Percentiles rank a stretch among this genome's conserved stretches.
Conservation (phyloP, 208 protist genomes). For the Trypanosoma congolense region DNA sequence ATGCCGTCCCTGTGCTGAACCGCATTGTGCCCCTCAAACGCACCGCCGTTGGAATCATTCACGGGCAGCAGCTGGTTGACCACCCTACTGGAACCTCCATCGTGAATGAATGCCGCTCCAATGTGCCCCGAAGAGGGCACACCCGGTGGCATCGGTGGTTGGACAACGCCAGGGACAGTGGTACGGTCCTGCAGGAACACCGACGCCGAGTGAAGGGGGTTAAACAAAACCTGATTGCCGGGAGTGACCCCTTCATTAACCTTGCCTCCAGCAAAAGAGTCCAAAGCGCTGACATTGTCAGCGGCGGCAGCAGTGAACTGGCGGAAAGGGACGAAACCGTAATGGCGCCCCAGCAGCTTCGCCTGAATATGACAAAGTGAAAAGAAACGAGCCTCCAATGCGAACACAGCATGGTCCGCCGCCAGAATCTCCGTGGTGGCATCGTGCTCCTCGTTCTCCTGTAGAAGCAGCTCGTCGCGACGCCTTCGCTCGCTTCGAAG, state of each 20-base stretch:
- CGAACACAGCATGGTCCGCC: constrained; percentile 35
- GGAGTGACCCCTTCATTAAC: background rate
- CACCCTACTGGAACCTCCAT: background rate
- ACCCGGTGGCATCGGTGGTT: too few species aligned
- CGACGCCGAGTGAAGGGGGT: background rate
- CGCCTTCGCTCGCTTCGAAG: constrained; percentile 46
- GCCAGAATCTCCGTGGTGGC: constrained; percentile 24
- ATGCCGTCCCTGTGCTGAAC: background rate
- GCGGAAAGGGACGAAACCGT: constrained; percentile 34
- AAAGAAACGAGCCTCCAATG: constrained; percentile 43
- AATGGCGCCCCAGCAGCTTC: constrained; percentile 18
- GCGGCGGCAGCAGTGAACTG: too few species aligned
- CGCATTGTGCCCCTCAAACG: constrained; percentile 1
- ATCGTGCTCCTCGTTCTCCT: constrained; percentile 74
- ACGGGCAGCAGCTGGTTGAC: background rate
- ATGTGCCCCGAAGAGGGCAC: background rate
- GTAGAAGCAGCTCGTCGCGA: constrained; percentile 63
- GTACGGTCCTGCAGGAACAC: background rate
- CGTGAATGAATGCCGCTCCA: background rate
- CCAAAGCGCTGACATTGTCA: background rate
- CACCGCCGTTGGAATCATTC: constrained; percentile 6
- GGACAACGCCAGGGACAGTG: background rate
- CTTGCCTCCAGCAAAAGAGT: background rate
- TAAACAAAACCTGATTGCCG: background rate
- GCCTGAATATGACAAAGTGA: constrained; percentile 24